Evolutionary conservation across 306 rosid genomes (phyloP), one percentile per base, ranked within the genome.

Genomic region (Vachellia pachyceras): DNA sequence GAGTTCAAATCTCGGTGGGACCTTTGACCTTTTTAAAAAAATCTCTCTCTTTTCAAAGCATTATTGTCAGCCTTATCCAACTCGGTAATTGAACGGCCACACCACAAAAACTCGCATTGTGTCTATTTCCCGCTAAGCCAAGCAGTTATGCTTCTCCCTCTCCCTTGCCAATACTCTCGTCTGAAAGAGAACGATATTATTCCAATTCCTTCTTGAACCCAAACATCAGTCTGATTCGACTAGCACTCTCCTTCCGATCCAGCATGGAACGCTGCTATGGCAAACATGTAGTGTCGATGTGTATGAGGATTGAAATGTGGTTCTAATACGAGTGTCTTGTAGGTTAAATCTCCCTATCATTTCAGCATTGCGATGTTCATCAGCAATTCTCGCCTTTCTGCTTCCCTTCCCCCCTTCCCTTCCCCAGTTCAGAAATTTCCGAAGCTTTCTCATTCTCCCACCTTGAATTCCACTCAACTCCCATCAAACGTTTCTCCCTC

Each of bases 341-440:
- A 57, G 40, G 37, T 61, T 2, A 33, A 61, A 60, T 25, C 68
- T 61, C 40, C 15, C 9, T 33, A 3, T 61, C 9, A 64, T 35
- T 64, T 14, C 9, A 35, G 65, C 58, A 60, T 45, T 42, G 36
- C 57, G 35, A 86, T 83, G 90, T 84, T 82, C 39, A 63, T 60
- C 41, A 72, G 72, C 80, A 82, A 72, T 67, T 72, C 75, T 58
- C 64, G 60, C 47, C 77, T 82, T 78, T 68, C 80, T 63, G 23
- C 85, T 72, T 76, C 78, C 4, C 29, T 63, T 72, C 73, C 78
- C 4, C 29, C 54, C 36, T 83, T 80, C 22, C 89, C 87, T 50
- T 58, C 79, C 71, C 55, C 87, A 66, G 7, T 74, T 70, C 81
- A 74, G 33, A 64, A 60, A 7, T 74, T 73, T 61, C 86, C 80